Conservation (phyloP, 805 yeast species). For the Metschnikowia kofuensis region DNA sequence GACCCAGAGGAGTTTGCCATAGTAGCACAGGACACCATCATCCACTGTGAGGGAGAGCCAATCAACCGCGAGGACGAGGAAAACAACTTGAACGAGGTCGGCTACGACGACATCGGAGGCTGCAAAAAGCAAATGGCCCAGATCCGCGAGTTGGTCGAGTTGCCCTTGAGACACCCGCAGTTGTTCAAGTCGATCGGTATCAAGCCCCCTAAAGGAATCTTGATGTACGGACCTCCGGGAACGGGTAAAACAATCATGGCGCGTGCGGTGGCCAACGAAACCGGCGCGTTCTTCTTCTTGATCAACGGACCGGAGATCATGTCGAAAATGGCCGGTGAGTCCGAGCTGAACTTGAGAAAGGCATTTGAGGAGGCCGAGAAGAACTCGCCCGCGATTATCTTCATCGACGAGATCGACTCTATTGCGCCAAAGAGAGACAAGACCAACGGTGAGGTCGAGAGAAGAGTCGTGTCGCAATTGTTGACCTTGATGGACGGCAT, state of each 20-base stretch:
- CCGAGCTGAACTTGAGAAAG: constrained; percentile 93
- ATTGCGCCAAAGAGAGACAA: constrained; percentile 99
- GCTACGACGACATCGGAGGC: constrained; percentile 98
- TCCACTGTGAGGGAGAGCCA: constrained; percentile 99
- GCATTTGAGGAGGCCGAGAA: constrained; percentile 99
- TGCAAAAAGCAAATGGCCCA: constrained; percentile 99
- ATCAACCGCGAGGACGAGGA: constrained; percentile 98
- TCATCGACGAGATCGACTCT: constrained; percentile 97
- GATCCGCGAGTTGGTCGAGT: constrained; percentile 96
- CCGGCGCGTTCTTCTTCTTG: constrained; percentile 97
- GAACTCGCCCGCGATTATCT: constrained; percentile 95
- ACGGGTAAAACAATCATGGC: constrained; percentile 99
- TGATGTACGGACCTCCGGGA: constrained; percentile 99
- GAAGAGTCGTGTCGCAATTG: constrained; percentile 97
- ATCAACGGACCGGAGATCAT: constrained; percentile 99
- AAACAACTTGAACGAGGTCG: constrained; percentile 93
- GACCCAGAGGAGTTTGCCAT: constrained; percentile 97
- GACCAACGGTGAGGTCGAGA: constrained; percentile 99
- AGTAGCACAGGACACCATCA: constrained; percentile 96
- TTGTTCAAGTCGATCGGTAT: constrained; percentile 97
- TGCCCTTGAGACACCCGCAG: constrained; percentile 98
- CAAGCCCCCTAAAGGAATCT: constrained; percentile 97
- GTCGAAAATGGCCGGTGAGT: constrained; percentile 99
- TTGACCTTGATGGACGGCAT: constrained; percentile 99
- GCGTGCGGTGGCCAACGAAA: constrained; percentile 99